Evolutionary conservation across 495 filamentous ascomycete genomes (phyloP).

Genomic region (Eremomyces bilateralis): DNA sequence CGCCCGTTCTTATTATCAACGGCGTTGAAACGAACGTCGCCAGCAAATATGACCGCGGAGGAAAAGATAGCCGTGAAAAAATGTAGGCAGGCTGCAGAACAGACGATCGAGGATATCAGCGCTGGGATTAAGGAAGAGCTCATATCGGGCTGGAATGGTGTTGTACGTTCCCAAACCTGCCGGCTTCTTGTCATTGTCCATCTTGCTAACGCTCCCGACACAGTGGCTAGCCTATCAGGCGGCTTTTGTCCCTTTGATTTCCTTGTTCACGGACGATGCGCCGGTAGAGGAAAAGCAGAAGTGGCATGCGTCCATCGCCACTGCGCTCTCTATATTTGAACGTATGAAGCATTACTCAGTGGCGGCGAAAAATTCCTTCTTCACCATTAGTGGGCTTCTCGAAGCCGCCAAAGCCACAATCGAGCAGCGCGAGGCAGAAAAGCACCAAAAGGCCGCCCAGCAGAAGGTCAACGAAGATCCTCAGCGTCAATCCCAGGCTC

Average conservation of each 20-base stretch:
- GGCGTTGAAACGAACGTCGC: slow-evolving; percentile 41
- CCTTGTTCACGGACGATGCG: slow-evolving; percentile 22
- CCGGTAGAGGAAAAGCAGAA: slow-evolving; percentile 14
- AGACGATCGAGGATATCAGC: slow-evolving; percentile 50
- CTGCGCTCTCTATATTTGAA: slow-evolving; percentile 42
- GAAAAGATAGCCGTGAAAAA: slow-evolving; percentile 47
- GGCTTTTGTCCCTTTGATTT: slow-evolving; percentile 53
- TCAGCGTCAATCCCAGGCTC: too few relatives aligned
- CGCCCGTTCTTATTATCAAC: slow-evolving; percentile 51
- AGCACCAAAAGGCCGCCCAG: too few relatives aligned
- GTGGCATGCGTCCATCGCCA: slow-evolving; percentile 35
- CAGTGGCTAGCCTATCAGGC: slow-evolving; percentile 63
- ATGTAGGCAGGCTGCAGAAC: slow-evolving; percentile 44
- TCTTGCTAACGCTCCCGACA: neutral
- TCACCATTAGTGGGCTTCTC: slow-evolving; percentile 47
- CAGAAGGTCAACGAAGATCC: too few relatives aligned
- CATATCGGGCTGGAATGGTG: slow-evolving; percentile 61
- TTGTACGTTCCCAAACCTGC: slow-evolving; percentile 10
- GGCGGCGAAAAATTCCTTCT: slow-evolving; percentile 43
- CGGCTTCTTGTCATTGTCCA: neutral
- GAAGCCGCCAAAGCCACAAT: slow-evolving; percentile 26
- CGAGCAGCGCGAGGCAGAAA: too few relatives aligned
- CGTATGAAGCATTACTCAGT: slow-evolving; percentile 49
- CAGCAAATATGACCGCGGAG: slow-evolving; percentile 33
- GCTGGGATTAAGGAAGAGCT: slow-evolving; percentile 47